phyloP scores from a whole-genome alignment of 148 eudicot species.

The Rhododendron griersonianum region DNA sequence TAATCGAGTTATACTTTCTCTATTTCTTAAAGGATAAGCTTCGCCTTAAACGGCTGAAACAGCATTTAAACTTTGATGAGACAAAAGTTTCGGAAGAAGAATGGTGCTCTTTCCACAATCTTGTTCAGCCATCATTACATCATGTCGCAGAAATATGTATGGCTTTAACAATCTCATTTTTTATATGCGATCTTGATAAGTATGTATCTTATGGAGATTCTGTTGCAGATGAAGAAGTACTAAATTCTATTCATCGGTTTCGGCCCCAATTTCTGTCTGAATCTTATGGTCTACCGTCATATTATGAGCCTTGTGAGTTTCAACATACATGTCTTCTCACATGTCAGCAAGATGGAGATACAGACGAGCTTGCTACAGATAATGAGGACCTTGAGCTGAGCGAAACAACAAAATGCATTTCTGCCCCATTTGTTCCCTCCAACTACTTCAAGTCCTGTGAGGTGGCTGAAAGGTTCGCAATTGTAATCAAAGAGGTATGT shows the following conservation, averaged over 20 bases:
- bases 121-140: slow-evolving; percentile 64
- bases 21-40: slow-evolving; percentile 56
- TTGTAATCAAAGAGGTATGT: slow-evolving; percentile 67
- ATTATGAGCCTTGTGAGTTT: slow-evolving; percentile 55
- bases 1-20: slow-evolving; percentile 1
- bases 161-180: slow-evolving; percentile 10
- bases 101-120: slow-evolving; percentile 81
- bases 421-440: slow-evolving; percentile 61
- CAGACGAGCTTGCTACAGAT: slow-evolving; percentile 24
- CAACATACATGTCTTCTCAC: slow-evolving; percentile 52
- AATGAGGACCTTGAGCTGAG: slow-evolving; percentile 30
- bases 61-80: slow-evolving; percentile 31
- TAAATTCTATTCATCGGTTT: slow-evolving; percentile 63
- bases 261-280: slow-evolving; percentile 63
- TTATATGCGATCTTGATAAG: not conserved
- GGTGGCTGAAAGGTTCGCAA: slow-evolving; percentile 59
- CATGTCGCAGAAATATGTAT: slow-evolving; percentile 75
- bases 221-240: slow-evolving; percentile 71
- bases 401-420: slow-evolving; percentile 44
- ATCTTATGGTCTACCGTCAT: slow-evolving; percentile 54
- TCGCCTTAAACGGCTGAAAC: slow-evolving; percentile 53
- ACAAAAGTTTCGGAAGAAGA: slow-evolving; percentile 59
- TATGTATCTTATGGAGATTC: slow-evolving; percentile 6
- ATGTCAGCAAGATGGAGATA: slow-evolving; percentile 32
- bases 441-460: slow-evolving; percentile 36